Conservation (phyloP, 2,329 filamentous ascomycete species). For the Fusarium dlaminii region DNA sequence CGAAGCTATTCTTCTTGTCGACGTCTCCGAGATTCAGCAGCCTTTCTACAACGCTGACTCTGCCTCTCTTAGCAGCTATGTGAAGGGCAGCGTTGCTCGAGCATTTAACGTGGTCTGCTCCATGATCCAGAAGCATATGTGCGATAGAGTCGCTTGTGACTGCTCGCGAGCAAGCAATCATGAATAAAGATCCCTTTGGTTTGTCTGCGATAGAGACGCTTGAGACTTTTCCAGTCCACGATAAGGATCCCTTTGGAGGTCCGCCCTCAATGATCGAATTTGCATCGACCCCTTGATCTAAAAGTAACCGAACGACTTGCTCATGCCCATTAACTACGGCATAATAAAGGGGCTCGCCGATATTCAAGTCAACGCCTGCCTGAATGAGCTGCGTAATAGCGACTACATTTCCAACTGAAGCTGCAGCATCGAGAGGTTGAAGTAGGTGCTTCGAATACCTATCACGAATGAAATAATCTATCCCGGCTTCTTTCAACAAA, state of each 20-base stretch:
- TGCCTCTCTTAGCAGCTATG: neutral
- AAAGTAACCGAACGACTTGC: neutral
- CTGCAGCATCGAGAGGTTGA: fast-evolving
- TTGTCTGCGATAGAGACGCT: no score
- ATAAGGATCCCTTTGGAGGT: no score
- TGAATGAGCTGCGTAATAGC: neutral
- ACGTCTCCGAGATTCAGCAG: neutral
- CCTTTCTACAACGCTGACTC: neutral
- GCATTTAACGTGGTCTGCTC: fast-evolving
- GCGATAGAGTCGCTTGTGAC: neutral
- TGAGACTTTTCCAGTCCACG: no score
- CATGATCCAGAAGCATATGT: neutral
- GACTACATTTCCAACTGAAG: neutral
- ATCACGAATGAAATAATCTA: neutral
- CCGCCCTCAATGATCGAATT: no score
- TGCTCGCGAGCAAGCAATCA: neutral
- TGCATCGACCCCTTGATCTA: neutral
- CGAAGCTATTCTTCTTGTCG: fast-evolving
- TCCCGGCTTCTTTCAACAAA: neutral
- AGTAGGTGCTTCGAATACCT: fast-evolving
- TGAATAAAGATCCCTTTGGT: no score
- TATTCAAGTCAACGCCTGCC: neutral
- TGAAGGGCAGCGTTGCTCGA: fast-evolving
- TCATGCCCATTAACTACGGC: fast-evolving
- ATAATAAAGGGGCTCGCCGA: fast-evolving